Evolutionary conservation across 305 asterid species (phyloP), one percentile per base, ranked within the genome.

Genomic region (Plantago coronopus): DNA sequence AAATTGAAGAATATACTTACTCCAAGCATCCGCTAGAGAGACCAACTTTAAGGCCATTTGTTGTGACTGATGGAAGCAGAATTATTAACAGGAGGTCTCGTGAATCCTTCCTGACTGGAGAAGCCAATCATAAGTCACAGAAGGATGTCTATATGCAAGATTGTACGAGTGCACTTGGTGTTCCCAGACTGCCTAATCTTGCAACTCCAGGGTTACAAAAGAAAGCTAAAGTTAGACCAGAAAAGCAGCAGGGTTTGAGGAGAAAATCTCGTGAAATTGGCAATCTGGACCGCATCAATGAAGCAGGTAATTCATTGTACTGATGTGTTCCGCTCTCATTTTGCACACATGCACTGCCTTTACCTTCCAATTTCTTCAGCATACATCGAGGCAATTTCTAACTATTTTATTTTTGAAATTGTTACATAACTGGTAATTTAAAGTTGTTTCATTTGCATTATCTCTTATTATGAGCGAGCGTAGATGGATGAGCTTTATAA

Each of bases 51-150:
- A 72, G 78, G 67, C 87, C 91, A 17, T 83, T 81, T 75, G 48
- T 75, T 38, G 88, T 78, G 70, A 70, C 79, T 58, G 85, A 77
- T 69, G 89, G 91, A 65, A 79, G 78, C 75, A 80, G 77, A 68
- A 69, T 81, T 55, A 78, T 81, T 53, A 75, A 84, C 69, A 66
- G 74, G 60, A 60, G 50, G 25, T 67, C 59, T 38, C 53, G 53
- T 66, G 80, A 70, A 68, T 69, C 73, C 57, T 68, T 66, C 61
- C 68, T 68, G 23, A 54, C 62, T 64, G 71, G 57, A 47, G 42
- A 61, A 21, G 73, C 50, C 43, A 68, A 63, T 58, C 44, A 43
- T 61, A 71, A 58, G 75, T 48, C 62, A 31, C 60, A 34, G 49
- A 61, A 56, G 69, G 70, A 62, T 49, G 63, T 40, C n/a, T 21